Evolutionary conservation across 495 filamentous ascomycete species (phyloP), one percentile per base, ranked within the genome.

Genomic region (Penicillium chermesinum): DNA sequence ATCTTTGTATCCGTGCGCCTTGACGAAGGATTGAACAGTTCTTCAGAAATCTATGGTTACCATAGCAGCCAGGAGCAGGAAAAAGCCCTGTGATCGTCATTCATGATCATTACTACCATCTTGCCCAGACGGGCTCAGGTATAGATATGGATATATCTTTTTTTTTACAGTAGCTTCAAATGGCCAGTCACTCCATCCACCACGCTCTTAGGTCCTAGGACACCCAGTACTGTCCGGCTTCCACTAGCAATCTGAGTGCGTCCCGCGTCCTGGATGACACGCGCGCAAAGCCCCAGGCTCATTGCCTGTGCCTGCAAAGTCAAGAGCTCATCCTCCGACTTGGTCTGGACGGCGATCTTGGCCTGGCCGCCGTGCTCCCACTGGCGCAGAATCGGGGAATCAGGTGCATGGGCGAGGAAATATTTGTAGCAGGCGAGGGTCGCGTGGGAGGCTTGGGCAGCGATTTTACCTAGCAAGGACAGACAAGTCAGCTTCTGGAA

Each of bases 391-490:
- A 96, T 73, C 17, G 79, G 72, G 38, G 82, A 66, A 8, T 77
- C 72, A 7, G 74, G 67, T 7, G 83, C 65, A 38, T 77, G 70
- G n/a, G 74, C 67, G 47, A 79, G 70, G 47, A 89, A 79, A 32
- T 81, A 74, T 71, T 95, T 96, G 82, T 96, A 98, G 78, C 90
- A 96, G 25, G 91, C 91, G 34, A 98, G 82, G 1, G 93, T 95
- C 7, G 93, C 93, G 67, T 98, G 93, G n/a, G 85, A 85, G 67
- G 83, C 87, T 75, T 98, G 94, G 6, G 93, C 93, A 44, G 88
- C 94, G 58, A 97, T 97, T 79, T 98, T 98, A 51, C 93, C 93
- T 95, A 33, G 16, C 36, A 41, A 40, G 1, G 22, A 16, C n/a
- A n/a, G 42, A 46, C 8, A 22, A 41, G 36, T 43, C 19, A 44